These are phyloP conservation scores for Carex myosuroides DNA, from an alignment of 176 grass and related monocot genomes.

Conservation along the genomic window DNA sequence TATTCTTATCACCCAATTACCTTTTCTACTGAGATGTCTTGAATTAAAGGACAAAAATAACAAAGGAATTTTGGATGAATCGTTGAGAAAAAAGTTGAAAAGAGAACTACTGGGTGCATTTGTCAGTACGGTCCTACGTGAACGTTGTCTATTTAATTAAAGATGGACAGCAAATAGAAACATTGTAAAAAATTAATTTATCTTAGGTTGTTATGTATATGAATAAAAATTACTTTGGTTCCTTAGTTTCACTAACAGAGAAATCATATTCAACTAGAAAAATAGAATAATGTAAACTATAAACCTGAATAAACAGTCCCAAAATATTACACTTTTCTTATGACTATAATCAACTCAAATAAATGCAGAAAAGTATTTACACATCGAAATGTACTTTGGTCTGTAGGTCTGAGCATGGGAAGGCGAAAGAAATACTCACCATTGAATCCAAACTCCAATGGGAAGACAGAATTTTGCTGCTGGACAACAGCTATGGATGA, in stretches of 20 bases:
- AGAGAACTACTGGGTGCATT: background rate
- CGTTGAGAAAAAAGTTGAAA: background rate
- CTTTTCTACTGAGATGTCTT: background rate
- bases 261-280: background rate
- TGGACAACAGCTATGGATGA: conserved; percentile 17
- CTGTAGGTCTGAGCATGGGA: conserved; percentile 4
- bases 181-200: background rate
- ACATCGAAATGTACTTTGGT: background rate
- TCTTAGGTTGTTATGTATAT: background rate
- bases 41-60: background rate
- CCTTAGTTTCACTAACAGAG: background rate
- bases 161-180: background rate
- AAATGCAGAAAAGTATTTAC: background rate
- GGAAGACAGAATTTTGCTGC: background rate
- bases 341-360: background rate
- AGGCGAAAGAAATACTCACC: conserved; percentile 7
- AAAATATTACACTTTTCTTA: background rate
- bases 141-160: background rate
- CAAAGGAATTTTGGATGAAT: background rate
- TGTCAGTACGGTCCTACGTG: background rate
- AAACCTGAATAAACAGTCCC: background rate
- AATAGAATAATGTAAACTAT: background rate
- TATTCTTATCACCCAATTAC: background rate
- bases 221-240: background rate
- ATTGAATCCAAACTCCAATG: background rate